These are phyloP conservation scores for Neoboletus brunneissimus DNA, from an alignment of 768 basidiomycete species.

Conservation along the genomic window DNA sequence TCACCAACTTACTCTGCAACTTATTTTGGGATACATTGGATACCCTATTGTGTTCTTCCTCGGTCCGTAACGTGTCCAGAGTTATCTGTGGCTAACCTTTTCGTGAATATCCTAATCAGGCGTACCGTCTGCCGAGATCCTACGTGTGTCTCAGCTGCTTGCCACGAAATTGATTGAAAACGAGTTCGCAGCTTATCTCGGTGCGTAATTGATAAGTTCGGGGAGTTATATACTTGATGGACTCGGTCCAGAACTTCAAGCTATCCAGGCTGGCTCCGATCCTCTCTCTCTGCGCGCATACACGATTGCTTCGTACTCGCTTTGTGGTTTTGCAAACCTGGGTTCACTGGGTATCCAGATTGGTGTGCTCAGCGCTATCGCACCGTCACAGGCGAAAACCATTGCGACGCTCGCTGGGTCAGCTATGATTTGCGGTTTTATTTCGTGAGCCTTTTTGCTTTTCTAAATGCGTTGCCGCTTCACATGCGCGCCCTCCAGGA, in stretches of 20 bases:
- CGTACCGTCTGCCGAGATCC: slow-evolving; percentile 78
- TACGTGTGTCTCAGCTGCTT: slow-evolving; percentile 75
- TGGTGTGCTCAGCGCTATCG: slow-evolving; percentile 68
- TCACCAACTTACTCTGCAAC: slow-evolving; percentile 75
- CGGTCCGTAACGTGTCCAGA: slow-evolving; percentile 25
- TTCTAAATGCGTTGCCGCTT: neutral
- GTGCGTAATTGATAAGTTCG: slow-evolving; percentile 19
- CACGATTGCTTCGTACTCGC: slow-evolving; percentile 81
- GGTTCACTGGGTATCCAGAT: slow-evolving; percentile 86
- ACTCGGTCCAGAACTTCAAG: slow-evolving; percentile 32
- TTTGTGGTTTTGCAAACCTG: slow-evolving; percentile 90
- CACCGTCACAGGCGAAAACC: slow-evolving; percentile 62
- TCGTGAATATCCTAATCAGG: slow-evolving; percentile 33
- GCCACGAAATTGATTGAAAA: slow-evolving; percentile 87
- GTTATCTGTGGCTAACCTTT: neutral
- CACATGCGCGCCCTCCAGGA: slow-evolving; percentile 24
- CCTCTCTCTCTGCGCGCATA: slow-evolving; percentile 71
- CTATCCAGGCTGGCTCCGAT: slow-evolving; percentile 45
- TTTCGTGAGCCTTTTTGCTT: slow-evolving; percentile 37
- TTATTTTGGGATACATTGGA: slow-evolving; percentile 82
- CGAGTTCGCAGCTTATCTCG: slow-evolving; percentile 76
- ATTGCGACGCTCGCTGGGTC: slow-evolving; percentile 70
- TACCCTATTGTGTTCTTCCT: slow-evolving; percentile 85
- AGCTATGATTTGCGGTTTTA: slow-evolving; percentile 69
- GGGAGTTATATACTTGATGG: neutral